Conservation (phyloP, 805 yeast genomes). For the Wickerhamomyces bovis region DNA sequence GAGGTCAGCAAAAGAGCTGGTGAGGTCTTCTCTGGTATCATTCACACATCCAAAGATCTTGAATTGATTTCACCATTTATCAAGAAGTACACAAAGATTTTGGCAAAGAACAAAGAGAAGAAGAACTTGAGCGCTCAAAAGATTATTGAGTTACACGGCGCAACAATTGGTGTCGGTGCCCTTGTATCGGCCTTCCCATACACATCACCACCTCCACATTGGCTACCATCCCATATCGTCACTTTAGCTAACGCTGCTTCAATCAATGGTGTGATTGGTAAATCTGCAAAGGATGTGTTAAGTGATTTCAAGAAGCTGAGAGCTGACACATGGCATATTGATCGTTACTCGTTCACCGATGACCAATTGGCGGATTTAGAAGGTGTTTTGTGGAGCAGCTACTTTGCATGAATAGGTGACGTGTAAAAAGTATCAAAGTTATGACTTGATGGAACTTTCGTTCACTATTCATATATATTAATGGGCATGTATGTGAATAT, state of each 20-base stretch:
- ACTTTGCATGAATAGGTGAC: slow-evolving; percentile 52
- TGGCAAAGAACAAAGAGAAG: slow-evolving; percentile 24
- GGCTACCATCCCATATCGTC: slow-evolving; percentile 76
- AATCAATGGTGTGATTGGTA: slow-evolving; percentile 73
- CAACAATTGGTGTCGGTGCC: slow-evolving; percentile 84
- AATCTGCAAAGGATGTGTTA: slow-evolving; percentile 73
- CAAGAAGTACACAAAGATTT: slow-evolving; percentile 18
- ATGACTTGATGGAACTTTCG: background rate
- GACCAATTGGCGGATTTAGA: slow-evolving; percentile 86
- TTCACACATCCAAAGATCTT: slow-evolving; percentile 44
- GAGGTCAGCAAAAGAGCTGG: slow-evolving; percentile 76
- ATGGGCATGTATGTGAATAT: too few species aligned
- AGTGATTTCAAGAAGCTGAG: slow-evolving; percentile 86
- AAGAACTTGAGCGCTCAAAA: slow-evolving; percentile 36
- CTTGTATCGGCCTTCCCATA: slow-evolving; percentile 87
- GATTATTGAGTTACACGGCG: slow-evolving; percentile 62
- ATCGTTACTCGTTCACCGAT: slow-evolving; percentile 62
- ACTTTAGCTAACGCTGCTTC: slow-evolving; percentile 67
- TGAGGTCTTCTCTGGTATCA: slow-evolving; percentile 68
- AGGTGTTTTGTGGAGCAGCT: slow-evolving; percentile 90
- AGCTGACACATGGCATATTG: slow-evolving; percentile 96
- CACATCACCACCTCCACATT: slow-evolving; percentile 80
- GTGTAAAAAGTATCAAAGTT: too few species aligned
- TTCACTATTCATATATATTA: too few species aligned
- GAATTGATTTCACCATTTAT: slow-evolving; percentile 38